A percentile compares a stretch with the other conserved stretches of the same genome.
phyloP scores from a whole-genome alignment of 2,329 filamentous ascomycete species.

The Elsinoe necatrix region DNA sequence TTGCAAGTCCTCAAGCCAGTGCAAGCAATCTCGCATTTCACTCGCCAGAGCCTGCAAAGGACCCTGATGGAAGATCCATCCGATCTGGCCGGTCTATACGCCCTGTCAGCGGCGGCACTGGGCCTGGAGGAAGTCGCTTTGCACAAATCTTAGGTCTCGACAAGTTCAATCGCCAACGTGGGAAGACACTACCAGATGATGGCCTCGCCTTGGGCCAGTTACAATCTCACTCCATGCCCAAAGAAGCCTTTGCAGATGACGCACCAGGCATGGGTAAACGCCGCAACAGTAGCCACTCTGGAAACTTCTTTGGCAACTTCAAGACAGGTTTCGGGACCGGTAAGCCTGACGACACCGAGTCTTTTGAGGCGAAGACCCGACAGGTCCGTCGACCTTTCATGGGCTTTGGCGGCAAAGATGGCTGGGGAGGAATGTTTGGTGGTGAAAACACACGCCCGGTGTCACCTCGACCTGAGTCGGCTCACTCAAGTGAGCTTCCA shows the following conservation, averaged over 20 bases:
- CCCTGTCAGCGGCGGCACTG: constrained; percentile 31
- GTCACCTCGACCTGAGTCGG: constrained; percentile 50
- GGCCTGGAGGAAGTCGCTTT: constrained; percentile 44
- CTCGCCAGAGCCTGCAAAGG: constrained; percentile 34
- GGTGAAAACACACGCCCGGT: constrained; percentile 31
- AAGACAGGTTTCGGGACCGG: constrained; percentile 23
- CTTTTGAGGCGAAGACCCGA: constrained; percentile 26
- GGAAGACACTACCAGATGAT: constrained; percentile 53
- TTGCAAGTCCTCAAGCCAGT: constrained; percentile 42
- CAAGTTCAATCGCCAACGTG: constrained; percentile 50
- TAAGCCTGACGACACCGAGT: constrained; percentile 17
- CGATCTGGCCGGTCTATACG: constrained; percentile 44
- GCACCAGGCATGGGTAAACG: not conserved
- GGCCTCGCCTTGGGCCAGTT: constrained; percentile 58
- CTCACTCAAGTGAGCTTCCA: constrained; percentile 53
- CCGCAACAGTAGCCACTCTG: constrained; percentile 47
- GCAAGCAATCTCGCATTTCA: constrained; percentile 42
- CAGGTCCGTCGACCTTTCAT: constrained; percentile 42
- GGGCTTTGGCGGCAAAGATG: constrained; percentile 43
- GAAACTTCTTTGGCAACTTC: constrained; percentile 39
- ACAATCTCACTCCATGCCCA: constrained; percentile 73
- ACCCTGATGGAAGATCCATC: constrained; percentile 40
- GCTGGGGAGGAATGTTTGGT: constrained; percentile 39
- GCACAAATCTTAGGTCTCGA: constrained; percentile 51
- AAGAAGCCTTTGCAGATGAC: constrained; percentile 14